A percentile compares a stretch with the other conserved stretches of the same genome.
Evolutionary conservation across 371 early-diverging fungal species (phyloP).

Genomic region (Neoconidiobolus thromboides): DNA sequence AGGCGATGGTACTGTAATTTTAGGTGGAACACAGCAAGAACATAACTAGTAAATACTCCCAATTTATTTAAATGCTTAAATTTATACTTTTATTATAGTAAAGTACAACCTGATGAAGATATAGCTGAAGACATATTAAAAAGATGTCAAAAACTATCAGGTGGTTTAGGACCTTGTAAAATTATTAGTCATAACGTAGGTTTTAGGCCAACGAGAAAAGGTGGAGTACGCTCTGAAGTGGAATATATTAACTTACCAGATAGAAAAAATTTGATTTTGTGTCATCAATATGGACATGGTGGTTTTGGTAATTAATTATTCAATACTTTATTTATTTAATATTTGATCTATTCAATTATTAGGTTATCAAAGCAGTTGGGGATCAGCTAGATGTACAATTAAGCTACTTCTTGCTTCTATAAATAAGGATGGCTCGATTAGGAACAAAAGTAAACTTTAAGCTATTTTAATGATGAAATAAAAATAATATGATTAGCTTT

Average conservation of each 20-base stretch:
- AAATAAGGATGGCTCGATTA: not conserved
- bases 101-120: conserved; percentile 11
- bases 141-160: conserved; percentile 23
- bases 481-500: not conserved
- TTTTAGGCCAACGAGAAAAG: conserved; percentile 46
- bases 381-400: conserved; percentile 29
- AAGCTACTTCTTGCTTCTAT: conserved; percentile 21
- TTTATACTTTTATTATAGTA: not conserved
- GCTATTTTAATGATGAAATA: not conserved
- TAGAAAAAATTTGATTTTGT: conserved; percentile 22
- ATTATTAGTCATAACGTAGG: conserved; percentile 46
- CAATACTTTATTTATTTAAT: not conserved
- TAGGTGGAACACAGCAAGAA: conserved; percentile 53
- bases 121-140: conserved; percentile 23
- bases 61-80: not conserved
- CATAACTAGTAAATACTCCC: conserved; percentile 27
- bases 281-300: conserved; percentile 71
- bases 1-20: conserved; percentile 46
- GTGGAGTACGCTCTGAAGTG: conserved; percentile 47
- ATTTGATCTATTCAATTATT: conserved; percentile 6
- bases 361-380: conserved; percentile 59
- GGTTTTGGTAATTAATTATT: conserved; percentile 27
- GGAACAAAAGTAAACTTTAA: not conserved
- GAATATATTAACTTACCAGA: conserved; percentile 6
- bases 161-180: conserved; percentile 22